Percentiles rank a stretch among this genome's conserved stretches.
phyloP scores from a whole-genome alignment of 805 yeast genomes.

The Candida quercuum region DNA sequence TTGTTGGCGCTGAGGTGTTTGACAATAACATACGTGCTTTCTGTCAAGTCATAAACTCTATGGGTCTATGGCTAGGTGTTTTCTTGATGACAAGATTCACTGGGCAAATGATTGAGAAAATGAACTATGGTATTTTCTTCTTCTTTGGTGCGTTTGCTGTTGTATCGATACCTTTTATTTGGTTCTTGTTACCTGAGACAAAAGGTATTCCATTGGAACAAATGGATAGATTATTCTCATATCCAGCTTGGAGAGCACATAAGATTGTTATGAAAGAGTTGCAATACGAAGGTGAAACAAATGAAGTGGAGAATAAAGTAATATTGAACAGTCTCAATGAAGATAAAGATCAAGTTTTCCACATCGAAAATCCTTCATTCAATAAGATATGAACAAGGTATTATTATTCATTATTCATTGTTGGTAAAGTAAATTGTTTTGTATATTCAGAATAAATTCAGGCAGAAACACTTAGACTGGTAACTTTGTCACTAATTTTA shows the following conservation, averaged over 20 bases:
- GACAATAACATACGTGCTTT: constrained; percentile 38
- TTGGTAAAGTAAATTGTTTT: neutral
- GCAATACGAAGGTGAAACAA: neutral
- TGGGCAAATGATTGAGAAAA: constrained; percentile 36
- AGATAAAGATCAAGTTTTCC: neutral
- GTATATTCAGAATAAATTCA: neutral
- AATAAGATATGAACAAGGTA: too few relatives aligned
- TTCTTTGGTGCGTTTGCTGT: constrained; percentile 22
- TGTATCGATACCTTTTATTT: constrained; percentile 33
- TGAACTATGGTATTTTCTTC: constrained; percentile 41
- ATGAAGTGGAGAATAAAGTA: neutral
- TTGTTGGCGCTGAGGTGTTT: constrained; percentile 41
- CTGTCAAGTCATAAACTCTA: constrained; percentile 40
- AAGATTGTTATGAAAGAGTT: constrained; percentile 1
- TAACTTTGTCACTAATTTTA: neutral
- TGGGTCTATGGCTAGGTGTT: constrained; percentile 45
- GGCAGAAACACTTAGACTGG: neutral
- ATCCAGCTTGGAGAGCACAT: constrained; percentile 18
- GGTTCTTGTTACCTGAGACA: constrained; percentile 40
- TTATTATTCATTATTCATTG: too few relatives aligned
- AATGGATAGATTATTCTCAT: constrained; percentile 28
- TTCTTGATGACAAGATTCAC: constrained; percentile 43
- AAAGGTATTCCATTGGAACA: constrained; percentile 41
- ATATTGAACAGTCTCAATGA: neutral
- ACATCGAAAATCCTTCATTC: neutral